Conservation (phyloP, 2,329 filamentous ascomycete species). For the Tothia fuscella region DNA sequence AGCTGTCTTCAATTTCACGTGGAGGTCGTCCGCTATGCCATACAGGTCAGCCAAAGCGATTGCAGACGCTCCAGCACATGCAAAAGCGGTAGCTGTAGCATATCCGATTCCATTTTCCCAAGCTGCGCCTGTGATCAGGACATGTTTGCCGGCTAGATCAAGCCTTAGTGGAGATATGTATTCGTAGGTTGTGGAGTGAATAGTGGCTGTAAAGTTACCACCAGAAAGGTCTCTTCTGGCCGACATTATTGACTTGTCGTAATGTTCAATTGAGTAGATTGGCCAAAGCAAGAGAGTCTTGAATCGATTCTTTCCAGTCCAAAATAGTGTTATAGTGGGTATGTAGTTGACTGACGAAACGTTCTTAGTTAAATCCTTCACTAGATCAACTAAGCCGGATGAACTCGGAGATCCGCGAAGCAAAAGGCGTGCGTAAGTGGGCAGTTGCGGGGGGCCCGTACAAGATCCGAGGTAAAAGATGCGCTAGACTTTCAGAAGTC, state of each 20-base stretch:
- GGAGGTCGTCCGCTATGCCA: slow-evolving; percentile 11
- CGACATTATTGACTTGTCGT: not conserved
- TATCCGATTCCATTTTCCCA: slow-evolving; percentile 13
- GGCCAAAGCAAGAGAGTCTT: not conserved
- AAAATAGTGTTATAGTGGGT: too few species aligned
- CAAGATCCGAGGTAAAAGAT: too few species aligned
- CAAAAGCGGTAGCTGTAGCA: slow-evolving; percentile 13
- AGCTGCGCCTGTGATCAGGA: slow-evolving; percentile 12
- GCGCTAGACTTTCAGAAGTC: too few species aligned
- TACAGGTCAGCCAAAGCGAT: slow-evolving; percentile 10
- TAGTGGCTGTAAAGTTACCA: slow-evolving; percentile 9
- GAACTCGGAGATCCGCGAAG: too few species aligned
- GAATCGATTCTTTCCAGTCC: not conserved
- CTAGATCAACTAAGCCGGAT: too few species aligned
- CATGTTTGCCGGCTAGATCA: slow-evolving; percentile 11
- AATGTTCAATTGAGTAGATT: not conserved
- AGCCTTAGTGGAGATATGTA: slow-evolving; percentile 12
- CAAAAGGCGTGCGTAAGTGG: too few species aligned
- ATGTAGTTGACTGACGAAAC: too few species aligned
- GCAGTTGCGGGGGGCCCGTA: too few species aligned
- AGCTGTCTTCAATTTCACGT: slow-evolving; percentile 6
- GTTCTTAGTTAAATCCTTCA: too few species aligned
- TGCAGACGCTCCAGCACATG: slow-evolving; percentile 11
- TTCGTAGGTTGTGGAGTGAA: slow-evolving; percentile 12
- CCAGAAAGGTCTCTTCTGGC: too few species aligned